A percentile compares a stretch with the other conserved stretches of the same genome.
Evolutionary conservation across 176 grass and related monocot genomes (phyloP).

Genomic region (Oryza nivara): DNA sequence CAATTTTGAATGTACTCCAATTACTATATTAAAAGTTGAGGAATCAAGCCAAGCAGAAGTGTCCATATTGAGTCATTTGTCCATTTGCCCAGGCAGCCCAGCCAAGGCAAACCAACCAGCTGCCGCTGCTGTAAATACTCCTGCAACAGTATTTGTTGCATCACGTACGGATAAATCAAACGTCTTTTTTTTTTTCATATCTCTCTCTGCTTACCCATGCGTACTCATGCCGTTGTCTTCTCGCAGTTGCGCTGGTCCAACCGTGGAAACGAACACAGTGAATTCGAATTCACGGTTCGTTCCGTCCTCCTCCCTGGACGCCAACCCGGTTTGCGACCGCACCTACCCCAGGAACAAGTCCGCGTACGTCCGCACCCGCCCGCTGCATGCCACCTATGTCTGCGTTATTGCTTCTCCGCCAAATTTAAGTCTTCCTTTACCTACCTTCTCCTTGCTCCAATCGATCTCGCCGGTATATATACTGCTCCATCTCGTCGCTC

Average conservation of each 20-base stretch:
- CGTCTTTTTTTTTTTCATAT: no score
- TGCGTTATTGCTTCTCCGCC: not conserved
- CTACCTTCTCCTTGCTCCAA: not conserved
- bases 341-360: constrained; percentile 54
- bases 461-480: constrained; percentile 19
- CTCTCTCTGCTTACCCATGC: not conserved
- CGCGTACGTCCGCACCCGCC: constrained; percentile 24
- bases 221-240: not conserved
- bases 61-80: no score
- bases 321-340: not conserved
- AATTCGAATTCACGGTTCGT: not conserved
- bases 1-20: no score
- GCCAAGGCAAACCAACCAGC: no score
- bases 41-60: no score
- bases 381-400: not conserved
- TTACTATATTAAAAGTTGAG: no score
- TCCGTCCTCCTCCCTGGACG: constrained; percentile 3
- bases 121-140: no score
- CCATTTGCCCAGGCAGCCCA: no score
- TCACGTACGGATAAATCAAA: no score
- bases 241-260: constrained; percentile 5
- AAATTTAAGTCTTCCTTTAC: constrained; percentile 36
- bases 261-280: not conserved
- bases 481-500: not conserved
- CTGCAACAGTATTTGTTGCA: no score